Evolutionary conservation across 257 asterid genomes (phyloP), one percentile per base, ranked within the genome.

Genomic region (Agastache rugosa): DNA sequence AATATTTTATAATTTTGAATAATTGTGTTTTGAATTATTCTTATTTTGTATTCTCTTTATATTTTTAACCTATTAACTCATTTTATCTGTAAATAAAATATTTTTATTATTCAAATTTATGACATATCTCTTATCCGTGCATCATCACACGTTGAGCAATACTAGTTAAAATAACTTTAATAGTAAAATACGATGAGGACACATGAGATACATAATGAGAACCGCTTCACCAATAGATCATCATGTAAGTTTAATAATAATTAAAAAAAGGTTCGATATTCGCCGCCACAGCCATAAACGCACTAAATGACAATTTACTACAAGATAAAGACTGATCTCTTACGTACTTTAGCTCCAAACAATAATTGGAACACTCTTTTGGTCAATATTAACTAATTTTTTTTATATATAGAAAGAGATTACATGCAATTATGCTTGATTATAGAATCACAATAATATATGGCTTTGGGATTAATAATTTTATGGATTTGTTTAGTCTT

Each of bases 271-370:
- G 80, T 79, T 80, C 73, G 14, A 74, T 77, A 81, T 85, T 87
- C 88, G 87, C 89, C 89, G 88, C 83, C 87, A 83, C 78, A 79
- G 75, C 87, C 87, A 81, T 81, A 75, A 85, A 51, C 78, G 48
- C 65, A 70, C 67, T 63, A 68, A 63, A 81, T 14, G 79, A 71
- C 79, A 73, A 73, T 67, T 67, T 73, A 72, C 48, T 23, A 77
- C 63, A 71, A 79, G 75, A 67, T 76, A 76, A 72, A 69, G 68
- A 53, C 72, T n/a, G n/a, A n/a, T n/a, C n/a, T 0, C 6, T 3
- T 31, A 3, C 1, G n/a, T 11, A 42, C 68, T 77, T 69, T 50
- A 51, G 58, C 63, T 76, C 47, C 63, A 65, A 65, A 31, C 82
- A 82, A 82, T 86, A 53, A 86, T 77, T 82, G 91, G 87, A 34